Evolutionary conservation across 1,284 basidiomycete genomes (phyloP).

Genomic region (Mixia osmundae): DNA sequence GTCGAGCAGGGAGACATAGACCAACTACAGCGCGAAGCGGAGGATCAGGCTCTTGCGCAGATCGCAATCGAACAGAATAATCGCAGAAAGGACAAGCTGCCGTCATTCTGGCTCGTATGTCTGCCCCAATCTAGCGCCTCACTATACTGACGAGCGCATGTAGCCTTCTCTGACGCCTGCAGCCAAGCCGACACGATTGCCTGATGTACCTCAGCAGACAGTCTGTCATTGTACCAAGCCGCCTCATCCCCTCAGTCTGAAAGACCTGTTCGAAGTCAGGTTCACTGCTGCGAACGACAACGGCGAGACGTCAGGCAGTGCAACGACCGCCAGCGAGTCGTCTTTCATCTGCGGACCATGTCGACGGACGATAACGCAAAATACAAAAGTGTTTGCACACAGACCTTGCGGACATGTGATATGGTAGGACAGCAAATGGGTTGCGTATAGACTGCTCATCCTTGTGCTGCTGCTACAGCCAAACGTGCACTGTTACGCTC

Average conservation of each 20-base stretch:
- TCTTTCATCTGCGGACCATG: conserved; percentile 70
- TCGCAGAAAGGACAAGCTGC: conserved; percentile 55
- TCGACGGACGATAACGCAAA: conserved; percentile 60
- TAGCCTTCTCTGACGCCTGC: conserved; percentile 56
- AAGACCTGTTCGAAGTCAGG: conserved; percentile 18
- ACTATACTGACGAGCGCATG: not conserved
- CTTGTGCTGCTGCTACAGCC: not conserved
- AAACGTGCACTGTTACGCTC: conserved; percentile 11
- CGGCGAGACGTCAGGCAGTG: conserved; percentile 24
- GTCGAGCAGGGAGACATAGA: conserved; percentile 49
- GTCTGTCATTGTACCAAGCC: conserved; percentile 54
- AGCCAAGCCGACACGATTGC: conserved; percentile 35
- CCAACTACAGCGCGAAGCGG: conserved; percentile 44
- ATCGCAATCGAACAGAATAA: conserved; percentile 59
- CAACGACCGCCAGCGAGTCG: conserved; percentile 26
- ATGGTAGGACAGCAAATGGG: conserved; percentile 4
- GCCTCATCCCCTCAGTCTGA: conserved; percentile 35
- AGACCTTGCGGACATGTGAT: conserved; percentile 16
- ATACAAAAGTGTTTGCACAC: conserved; percentile 32
- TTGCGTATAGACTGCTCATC: not conserved
- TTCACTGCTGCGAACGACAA: conserved; percentile 22
- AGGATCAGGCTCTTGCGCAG: conserved; percentile 50
- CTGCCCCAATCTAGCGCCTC: not conserved
- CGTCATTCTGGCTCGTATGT: conserved; percentile 61
- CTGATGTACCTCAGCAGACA: conserved; percentile 60